Evolutionary conservation across 495 filamentous ascomycete species (phyloP).

Genomic region (Baudoinia panamericana): DNA sequence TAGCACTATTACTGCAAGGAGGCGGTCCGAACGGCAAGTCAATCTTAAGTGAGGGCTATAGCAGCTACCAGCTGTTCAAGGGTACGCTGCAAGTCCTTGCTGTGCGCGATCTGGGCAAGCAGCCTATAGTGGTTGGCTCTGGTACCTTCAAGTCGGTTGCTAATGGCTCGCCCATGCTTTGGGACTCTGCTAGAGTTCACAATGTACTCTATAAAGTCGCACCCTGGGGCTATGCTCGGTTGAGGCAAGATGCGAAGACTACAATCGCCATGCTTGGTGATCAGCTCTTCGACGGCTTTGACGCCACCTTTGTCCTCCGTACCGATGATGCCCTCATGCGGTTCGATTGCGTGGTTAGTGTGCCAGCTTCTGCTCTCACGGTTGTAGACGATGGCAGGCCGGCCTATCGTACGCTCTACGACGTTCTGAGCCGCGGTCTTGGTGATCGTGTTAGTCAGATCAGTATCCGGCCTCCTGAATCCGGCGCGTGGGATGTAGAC

Average conservation of each 20-base stretch:
- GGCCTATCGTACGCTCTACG: constrained; percentile 31
- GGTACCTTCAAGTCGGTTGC: constrained; percentile 23
- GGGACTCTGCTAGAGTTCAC: constrained; percentile 56
- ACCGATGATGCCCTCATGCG: constrained; percentile 50
- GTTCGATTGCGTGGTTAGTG: constrained; percentile 50
- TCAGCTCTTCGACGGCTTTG: constrained; percentile 64
- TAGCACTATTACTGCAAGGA: constrained; percentile 68
- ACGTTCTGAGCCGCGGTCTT: constrained; percentile 52
- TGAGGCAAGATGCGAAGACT: constrained; percentile 56
- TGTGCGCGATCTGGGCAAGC: constrained; percentile 49
- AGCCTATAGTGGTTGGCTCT: constrained; percentile 44
- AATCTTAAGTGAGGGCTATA: constrained; percentile 64
- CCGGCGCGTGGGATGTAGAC: constrained; percentile 30
- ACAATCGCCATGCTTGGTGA: constrained; percentile 64
- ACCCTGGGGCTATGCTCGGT: constrained; percentile 60
- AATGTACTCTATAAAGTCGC: constrained; percentile 92
- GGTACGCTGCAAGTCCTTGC: constrained; percentile 74
- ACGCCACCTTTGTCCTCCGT: constrained; percentile 64
- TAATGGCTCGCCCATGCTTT: constrained; percentile 37
- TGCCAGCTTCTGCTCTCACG: constrained; percentile 13
- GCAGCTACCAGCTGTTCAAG: constrained; percentile 90
- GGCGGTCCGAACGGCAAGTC: constrained; percentile 55
- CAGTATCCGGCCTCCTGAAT: constrained; percentile 15
- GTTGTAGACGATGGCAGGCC: constrained; percentile 3
- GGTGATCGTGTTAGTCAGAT: constrained; percentile 61